A percentile compares a stretch with the other conserved stretches of the same genome.
phyloP scores from a whole-genome alignment of 2,329 filamentous ascomycete species.

The Elsinoe arachidis region DNA sequence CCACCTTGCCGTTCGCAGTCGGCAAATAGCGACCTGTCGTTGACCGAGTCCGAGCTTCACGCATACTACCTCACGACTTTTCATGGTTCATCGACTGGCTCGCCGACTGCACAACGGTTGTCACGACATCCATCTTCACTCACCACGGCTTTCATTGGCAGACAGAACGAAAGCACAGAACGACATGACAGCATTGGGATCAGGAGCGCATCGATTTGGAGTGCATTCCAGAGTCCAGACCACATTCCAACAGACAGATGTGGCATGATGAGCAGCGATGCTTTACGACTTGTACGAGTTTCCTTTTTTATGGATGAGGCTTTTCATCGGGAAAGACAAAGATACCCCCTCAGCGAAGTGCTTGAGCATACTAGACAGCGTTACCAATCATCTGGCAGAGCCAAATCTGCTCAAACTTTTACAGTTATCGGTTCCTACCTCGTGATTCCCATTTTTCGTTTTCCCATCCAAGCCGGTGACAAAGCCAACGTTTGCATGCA shows the following conservation, averaged over 20 bases:
- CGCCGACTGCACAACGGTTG: not conserved
- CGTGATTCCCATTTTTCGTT: not conserved
- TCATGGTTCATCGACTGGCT: not conserved
- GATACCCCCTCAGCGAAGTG: not conserved
- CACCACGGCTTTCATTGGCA: not conserved
- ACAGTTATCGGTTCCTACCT: not conserved
- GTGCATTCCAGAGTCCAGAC: not conserved
- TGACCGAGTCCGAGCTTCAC: not conserved
- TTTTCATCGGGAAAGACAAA: not conserved
- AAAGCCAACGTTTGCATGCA: not conserved
- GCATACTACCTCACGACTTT: not conserved
- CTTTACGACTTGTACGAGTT: not conserved
- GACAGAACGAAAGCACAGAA: not conserved
- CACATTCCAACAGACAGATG: constrained; percentile 1
- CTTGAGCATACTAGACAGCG: not conserved
- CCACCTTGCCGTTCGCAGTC: not conserved
- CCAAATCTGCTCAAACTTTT: not conserved
- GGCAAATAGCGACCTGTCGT: not conserved
- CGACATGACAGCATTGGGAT: not conserved
- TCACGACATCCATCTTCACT: not conserved
- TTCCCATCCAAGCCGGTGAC: not conserved
- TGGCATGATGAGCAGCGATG: constrained; percentile 2
- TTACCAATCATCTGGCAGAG: not conserved
- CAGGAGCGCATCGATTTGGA: not conserved
- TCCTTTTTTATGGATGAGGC: not conserved